Evolutionary conservation across 352 stramenopile genomes (phyloP).

Genomic region (Pythium scleroteichum): DNA sequence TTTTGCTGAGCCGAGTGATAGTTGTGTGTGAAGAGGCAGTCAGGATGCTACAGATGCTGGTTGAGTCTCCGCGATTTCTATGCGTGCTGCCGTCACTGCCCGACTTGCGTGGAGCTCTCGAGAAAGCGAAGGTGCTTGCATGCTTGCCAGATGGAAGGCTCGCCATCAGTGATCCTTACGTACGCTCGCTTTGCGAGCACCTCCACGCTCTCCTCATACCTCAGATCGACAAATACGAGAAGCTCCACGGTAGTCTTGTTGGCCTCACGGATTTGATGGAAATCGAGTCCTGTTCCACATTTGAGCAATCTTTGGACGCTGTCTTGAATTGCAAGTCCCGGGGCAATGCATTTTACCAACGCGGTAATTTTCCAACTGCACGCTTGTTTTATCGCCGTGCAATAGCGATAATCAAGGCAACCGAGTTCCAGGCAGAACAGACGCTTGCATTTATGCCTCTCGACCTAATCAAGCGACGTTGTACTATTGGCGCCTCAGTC

Average conservation of each 20-base stretch:
- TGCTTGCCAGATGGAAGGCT: slow-evolving; percentile 39
- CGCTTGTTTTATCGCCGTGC: slow-evolving; percentile 65
- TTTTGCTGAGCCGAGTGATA: slow-evolving; percentile 58
- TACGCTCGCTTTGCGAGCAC: slow-evolving; percentile 43
- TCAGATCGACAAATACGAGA: slow-evolving; percentile 57
- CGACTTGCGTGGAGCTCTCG: slow-evolving; percentile 63
- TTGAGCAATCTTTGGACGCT: slow-evolving; percentile 25
- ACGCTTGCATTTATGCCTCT: slow-evolving; percentile 32
- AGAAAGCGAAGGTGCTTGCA: slow-evolving; percentile 44
- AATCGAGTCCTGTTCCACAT: slow-evolving; percentile 9
- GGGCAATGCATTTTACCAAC: slow-evolving; percentile 65
- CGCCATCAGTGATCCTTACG: slow-evolving; percentile 38
- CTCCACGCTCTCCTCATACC: slow-evolving; percentile 42
- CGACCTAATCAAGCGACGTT: slow-evolving; percentile 36
- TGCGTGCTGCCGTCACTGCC: slow-evolving; percentile 29
- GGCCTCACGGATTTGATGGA: slow-evolving; percentile 35
- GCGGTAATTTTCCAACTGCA: slow-evolving; percentile 57
- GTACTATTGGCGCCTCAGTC: slow-evolving; percentile 56
- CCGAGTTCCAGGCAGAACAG: slow-evolving; percentile 50
- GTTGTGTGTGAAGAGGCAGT: slow-evolving; percentile 57
- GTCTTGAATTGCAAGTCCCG: slow-evolving; percentile 43
- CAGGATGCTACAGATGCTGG: slow-evolving; percentile 62
- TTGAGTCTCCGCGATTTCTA: slow-evolving; percentile 36
- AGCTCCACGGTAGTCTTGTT: slow-evolving; percentile 49
- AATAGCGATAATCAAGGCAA: slow-evolving; percentile 46